Base-by-base conservation (phyloP, 352 stramenopile genomes). In the Phytophthora pluvialis region DNA sequence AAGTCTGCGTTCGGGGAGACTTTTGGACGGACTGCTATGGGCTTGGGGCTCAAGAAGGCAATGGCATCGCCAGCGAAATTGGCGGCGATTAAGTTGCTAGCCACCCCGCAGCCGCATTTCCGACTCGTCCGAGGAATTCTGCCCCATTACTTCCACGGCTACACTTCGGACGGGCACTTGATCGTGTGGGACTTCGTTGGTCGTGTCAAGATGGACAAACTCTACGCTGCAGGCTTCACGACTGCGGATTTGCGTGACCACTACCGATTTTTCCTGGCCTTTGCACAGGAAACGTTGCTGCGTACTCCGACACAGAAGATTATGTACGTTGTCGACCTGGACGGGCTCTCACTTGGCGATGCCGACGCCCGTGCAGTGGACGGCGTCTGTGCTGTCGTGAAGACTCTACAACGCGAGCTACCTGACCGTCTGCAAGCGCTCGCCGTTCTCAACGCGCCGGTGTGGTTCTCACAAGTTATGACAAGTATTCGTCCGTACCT, bases 381-480 rank as follows among this genome's bases (percentile, higher is more conserved):
- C 38, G 76, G 77, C 32, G 81, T 75, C 10, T 78, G 67, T 28
- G 55, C 72, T 4, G 71, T 94, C 5, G 72, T 91, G n/a, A 75
- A 73, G 12, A 78, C 76, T 11, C 16, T 94, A 8, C 81, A 91
- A 49, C 74, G 76, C 6, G 75, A 86, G 16, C 80, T 94, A 26
- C 86, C 86, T 0, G 83, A 92, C 39, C 81, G 77, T 29, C 54
- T 94, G 10, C 68, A 87, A 29, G 57, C 81, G 1, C 46, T 94
- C 0, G 78, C 79, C 1, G 82, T 94, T 33, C 65, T 92, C 9
- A 92, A 94, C 26, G 67, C 83, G 0, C 86, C 86, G 0, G 81
- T 91, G 31, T 94, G 86, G 86, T 94, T 94, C 56, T 92, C 86
- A 9, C 83, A 94, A 54, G 83, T 92, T 10, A 90, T 92, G 83